Conservation (phyloP, 2,329 filamentous ascomycete genomes). For the Chaetomium globosum region DNA sequence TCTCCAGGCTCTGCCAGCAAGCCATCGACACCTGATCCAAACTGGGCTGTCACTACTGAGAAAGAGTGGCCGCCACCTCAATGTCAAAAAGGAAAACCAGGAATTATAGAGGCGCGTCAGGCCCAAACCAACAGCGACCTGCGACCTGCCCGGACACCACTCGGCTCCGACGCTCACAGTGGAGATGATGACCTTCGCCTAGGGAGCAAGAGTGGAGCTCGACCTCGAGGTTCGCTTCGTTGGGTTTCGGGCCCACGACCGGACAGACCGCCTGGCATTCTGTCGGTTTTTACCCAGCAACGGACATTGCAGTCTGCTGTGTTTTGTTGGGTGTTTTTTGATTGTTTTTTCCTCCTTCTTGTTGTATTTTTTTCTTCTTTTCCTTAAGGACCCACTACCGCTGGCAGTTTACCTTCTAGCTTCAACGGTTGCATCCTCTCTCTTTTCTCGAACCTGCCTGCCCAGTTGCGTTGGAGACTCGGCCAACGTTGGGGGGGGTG, state of each 20-base stretch:
- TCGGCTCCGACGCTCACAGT: slow-evolving; percentile 6
- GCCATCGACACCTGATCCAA: slow-evolving; percentile 19
- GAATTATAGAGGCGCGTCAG: not conserved
- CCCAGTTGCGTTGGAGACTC: not conserved
- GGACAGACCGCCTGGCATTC: not conserved
- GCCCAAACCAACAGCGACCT: not conserved
- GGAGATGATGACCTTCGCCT: slow-evolving; percentile 22
- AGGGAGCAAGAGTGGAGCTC: slow-evolving; percentile 17
- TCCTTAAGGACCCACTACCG: no score
- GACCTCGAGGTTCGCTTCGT: slow-evolving; percentile 11
- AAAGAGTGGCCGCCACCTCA: not conserved
- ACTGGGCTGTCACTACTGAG: not conserved
- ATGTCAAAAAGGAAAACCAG: not conserved
- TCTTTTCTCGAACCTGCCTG: not conserved
- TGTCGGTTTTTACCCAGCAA: not conserved
- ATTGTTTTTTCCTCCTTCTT: not conserved
- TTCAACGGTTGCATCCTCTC: not conserved
- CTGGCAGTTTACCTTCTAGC: not conserved
- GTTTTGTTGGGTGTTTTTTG: not conserved
- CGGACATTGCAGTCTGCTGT: not conserved
- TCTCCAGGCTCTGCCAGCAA: slow-evolving; percentile 18
- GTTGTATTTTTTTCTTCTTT: not conserved
- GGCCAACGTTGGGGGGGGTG: not conserved
- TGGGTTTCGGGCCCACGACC: slow-evolving; percentile 22
- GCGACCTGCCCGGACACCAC: not conserved